These are phyloP conservation scores for Blastocystis sp. DNA, from an alignment of 352 stramenopile genomes.

Conservation along the genomic window DNA sequence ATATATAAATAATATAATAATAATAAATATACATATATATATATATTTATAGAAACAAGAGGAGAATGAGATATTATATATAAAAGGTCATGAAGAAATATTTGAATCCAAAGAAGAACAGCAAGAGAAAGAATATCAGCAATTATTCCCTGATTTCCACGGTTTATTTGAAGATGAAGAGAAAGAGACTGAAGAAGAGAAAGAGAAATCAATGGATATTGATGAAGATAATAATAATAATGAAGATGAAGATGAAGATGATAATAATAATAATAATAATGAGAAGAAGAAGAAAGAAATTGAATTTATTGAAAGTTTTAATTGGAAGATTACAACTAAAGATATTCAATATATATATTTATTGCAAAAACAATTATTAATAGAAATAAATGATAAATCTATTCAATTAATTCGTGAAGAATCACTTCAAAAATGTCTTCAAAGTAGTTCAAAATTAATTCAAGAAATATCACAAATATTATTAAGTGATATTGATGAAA, in stretches of 20 bases:
- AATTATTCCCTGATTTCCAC: conserved; percentile 75
- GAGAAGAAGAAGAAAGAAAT: conserved; percentile 3
- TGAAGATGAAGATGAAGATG: conserved; percentile 5
- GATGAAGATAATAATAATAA: neutral
- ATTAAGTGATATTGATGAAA: too few species aligned
- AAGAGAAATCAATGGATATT: conserved; percentile 23
- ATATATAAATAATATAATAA: too few species aligned
- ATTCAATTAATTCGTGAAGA: too few species aligned
- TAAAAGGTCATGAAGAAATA: conserved; percentile 7
- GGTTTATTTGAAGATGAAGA: conserved; percentile 45
- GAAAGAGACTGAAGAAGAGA: conserved; percentile 28
- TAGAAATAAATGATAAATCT: too few species aligned
- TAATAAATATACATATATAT: too few species aligned
- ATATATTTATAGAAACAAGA: too few species aligned
- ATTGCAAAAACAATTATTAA: too few species aligned
- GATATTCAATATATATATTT: conserved; percentile 24
- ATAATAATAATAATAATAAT: neutral
- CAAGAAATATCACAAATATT: too few species aligned
- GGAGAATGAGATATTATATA: too few species aligned
- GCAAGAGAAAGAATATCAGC: conserved; percentile 59
- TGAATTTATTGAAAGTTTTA: neutral
- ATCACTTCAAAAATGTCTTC: too few species aligned
- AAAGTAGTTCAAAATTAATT: too few species aligned
- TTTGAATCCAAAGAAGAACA: conserved; percentile 38
- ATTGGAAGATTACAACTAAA: conserved; percentile 5